These are phyloP conservation scores for Begonia fuchsioides DNA, from an alignment of 306 rosid species.

Conservation along the genomic window DNA sequence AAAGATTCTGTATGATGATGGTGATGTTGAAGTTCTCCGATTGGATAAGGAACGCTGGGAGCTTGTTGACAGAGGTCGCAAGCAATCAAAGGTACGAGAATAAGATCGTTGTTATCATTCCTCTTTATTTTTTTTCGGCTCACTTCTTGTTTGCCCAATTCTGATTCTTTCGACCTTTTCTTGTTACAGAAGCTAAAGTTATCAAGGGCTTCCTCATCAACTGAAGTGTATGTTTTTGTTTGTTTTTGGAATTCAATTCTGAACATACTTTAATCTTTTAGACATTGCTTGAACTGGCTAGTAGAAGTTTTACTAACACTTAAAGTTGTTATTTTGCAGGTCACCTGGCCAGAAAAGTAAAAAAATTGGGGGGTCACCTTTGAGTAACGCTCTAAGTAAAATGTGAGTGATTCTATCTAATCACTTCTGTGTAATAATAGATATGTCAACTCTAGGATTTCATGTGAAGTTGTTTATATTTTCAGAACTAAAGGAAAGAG, in stretches of 20 bases:
- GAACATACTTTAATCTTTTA: background rate
- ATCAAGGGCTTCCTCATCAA: constrained; percentile 31
- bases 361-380: constrained; percentile 19
- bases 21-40: constrained; percentile 51
- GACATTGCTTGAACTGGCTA: background rate
- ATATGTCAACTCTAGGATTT: constrained; percentile 11
- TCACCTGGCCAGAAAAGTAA: constrained; percentile 32
- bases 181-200: constrained; percentile 53
- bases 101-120: constrained; percentile 3
- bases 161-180: constrained; percentile 17
- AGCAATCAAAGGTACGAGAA: constrained; percentile 34
- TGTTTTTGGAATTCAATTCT: constrained; percentile 8
- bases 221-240: constrained; percentile 39
- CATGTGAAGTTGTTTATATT: constrained; percentile 8
- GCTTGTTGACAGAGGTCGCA: constrained; percentile 32
- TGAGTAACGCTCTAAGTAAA: constrained; percentile 28
- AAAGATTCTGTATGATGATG: constrained; percentile 62
- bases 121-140: constrained; percentile 15
- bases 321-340: constrained; percentile 29
- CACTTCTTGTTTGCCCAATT: constrained; percentile 13
- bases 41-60: constrained; percentile 53
- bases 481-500: constrained; percentile 46
- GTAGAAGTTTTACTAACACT: constrained; percentile 1
- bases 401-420: constrained; percentile 31
- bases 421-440: constrained; percentile 4